Percentiles rank a stretch among this genome's conserved stretches.
Evolutionary conservation across 1,284 basidiomycete genomes (phyloP).

Genomic region (Tilletia caries): DNA sequence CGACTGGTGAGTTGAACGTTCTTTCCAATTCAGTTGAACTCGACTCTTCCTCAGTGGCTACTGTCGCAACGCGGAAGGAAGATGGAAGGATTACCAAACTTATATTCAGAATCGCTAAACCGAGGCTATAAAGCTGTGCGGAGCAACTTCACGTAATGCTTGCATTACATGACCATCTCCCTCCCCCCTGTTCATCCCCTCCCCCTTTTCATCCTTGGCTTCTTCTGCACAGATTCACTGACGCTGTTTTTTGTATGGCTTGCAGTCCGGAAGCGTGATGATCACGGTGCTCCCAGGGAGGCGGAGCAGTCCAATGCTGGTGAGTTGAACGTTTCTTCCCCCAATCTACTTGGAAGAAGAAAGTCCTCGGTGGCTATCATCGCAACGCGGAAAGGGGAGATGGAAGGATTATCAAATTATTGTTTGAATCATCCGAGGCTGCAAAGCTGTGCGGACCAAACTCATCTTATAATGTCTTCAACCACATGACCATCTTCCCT

Average conservation of each 20-base stretch:
- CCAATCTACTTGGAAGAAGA: no score
- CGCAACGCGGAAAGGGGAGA: neutral
- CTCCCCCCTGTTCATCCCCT: neutral
- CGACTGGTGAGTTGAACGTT: neutral
- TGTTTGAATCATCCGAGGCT: slow-evolving; percentile 6
- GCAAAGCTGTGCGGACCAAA: neutral
- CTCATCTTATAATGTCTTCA: slow-evolving; percentile 3
- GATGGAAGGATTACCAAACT: slow-evolving; percentile 11
- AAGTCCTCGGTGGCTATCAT: neutral
- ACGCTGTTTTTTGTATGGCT: no score
- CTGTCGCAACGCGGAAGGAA: neutral
- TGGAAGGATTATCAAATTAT: slow-evolving; percentile 13
- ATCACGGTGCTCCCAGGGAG: no score
- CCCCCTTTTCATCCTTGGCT: neutral
- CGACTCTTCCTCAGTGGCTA: neutral
- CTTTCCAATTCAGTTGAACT: no score
- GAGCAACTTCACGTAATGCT: neutral
- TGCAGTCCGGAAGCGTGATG: no score
- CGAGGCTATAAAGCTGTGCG: slow-evolving; percentile 5
- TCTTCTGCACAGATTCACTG: neutral
- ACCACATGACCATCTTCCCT: slow-evolving; percentile 11
- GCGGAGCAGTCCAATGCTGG: no score
- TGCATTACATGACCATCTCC: slow-evolving; percentile 10
- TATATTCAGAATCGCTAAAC: slow-evolving; percentile 13
- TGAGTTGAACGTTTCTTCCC: no score